phyloP scores from a whole-genome alignment of 179 eudicot species.

The Silene vulgaris region DNA sequence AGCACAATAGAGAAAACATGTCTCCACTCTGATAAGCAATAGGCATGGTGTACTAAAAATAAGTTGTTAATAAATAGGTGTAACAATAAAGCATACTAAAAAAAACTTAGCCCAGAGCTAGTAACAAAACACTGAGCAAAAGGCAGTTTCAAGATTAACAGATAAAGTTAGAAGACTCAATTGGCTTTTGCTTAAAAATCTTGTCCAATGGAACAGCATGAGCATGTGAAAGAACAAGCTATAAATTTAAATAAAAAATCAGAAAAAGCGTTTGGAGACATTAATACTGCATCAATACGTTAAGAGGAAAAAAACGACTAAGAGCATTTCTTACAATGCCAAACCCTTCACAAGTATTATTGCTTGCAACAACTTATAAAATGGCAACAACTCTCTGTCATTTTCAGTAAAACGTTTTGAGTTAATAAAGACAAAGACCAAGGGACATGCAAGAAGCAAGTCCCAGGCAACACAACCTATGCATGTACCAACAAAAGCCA shows the following conservation, averaged over 20 bases:
- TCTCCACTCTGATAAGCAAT: conserved; percentile 2
- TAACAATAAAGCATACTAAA: background rate
- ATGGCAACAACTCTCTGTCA: background rate
- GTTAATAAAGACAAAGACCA: background rate
- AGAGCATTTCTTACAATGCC: background rate
- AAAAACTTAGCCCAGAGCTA: background rate
- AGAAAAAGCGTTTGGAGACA: background rate
- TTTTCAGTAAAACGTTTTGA: background rate
- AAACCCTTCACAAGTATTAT: background rate
- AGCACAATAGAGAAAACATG: background rate
- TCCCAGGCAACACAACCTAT: too few species aligned
- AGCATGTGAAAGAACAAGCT: background rate
- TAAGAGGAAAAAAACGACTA: background rate
- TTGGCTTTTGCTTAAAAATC: too few species aligned
- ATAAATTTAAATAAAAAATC: background rate
- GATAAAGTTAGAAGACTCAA: background rate
- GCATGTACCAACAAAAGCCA: background rate
- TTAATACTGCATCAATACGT: background rate
- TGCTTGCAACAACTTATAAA: background rate
- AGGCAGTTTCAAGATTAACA: background rate
- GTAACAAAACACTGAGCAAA: background rate
- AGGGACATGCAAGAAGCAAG: background rate
- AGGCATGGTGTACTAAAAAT: background rate
- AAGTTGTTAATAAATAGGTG: background rate
- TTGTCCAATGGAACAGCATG: too few species aligned